A percentile compares a stretch with the other conserved stretches of the same genome.
These are phyloP conservation scores for Aquilaria yunnanensis DNA, from an alignment of 345 rosid genomes.

Conservation along the genomic window DNA sequence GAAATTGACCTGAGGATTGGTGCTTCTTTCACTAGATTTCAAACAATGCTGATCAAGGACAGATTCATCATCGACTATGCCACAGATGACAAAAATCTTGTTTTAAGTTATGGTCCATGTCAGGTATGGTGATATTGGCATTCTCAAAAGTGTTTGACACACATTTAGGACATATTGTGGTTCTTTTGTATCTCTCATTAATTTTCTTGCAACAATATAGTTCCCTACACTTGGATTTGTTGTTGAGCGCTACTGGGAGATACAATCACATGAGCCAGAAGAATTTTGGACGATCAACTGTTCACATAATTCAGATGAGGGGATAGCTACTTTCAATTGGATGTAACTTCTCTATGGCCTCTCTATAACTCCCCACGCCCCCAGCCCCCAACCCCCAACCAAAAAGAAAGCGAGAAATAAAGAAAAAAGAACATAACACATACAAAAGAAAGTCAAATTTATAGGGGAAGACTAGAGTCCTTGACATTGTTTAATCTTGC, in stretches of 20 bases:
- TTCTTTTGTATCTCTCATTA: constrained; percentile 15
- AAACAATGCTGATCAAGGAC: constrained; percentile 84
- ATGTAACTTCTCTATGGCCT: constrained; percentile 40
- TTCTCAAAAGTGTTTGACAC: neutral
- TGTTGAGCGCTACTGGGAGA: constrained; percentile 95
- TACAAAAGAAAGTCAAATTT: too few relatives aligned
- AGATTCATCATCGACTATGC: constrained; percentile 63
- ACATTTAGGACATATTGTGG: constrained; percentile 9
- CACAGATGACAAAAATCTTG: constrained; percentile 76
- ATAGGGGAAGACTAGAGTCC: constrained; percentile 7
- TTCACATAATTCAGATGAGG: constrained; percentile 74
- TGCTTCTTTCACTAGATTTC: constrained; percentile 97
- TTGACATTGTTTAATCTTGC: constrained; percentile 20
- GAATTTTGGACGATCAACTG: constrained; percentile 92
- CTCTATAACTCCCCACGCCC: constrained; percentile 11
- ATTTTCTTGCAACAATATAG: constrained; percentile 32
- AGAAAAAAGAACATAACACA: too few relatives aligned
- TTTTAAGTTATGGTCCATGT: constrained; percentile 97
- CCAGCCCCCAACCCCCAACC: neutral
- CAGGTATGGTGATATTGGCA: constrained; percentile 48
- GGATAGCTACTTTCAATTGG: constrained; percentile 77
- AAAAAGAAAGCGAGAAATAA: too few relatives aligned
- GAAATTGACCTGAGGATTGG: constrained; percentile 97
- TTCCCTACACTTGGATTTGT: constrained; percentile 96
- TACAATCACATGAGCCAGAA: constrained; percentile 94